Conservation (phyloP, 2,329 filamentous ascomycete species). For the Aspergillus sp. region DNA sequence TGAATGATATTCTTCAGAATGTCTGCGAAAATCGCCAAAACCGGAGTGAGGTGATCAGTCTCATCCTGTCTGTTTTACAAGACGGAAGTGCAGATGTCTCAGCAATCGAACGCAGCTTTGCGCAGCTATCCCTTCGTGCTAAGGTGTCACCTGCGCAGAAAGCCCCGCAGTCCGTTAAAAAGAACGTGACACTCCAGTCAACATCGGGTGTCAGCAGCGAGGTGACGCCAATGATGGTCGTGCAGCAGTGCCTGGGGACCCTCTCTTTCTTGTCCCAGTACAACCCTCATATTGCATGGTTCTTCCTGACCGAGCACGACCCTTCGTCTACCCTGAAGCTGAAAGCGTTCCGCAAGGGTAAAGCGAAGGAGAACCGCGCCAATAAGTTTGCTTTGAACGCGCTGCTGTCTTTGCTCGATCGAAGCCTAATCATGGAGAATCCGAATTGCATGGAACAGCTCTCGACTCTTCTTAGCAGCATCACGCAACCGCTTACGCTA, state of each 20-base stretch:
- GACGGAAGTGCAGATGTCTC: slow-evolving; percentile 89
- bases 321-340: slow-evolving; percentile 67
- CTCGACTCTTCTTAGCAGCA: slow-evolving; percentile 74
- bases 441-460: slow-evolving; percentile 93
- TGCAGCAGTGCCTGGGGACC: slow-evolving; percentile 86
- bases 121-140: slow-evolving; percentile 81
- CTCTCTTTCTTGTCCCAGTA: slow-evolving; percentile 74
- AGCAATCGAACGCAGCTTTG: slow-evolving; percentile 91
- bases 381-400: slow-evolving; percentile 89
- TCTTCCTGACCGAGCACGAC: slow-evolving; percentile 94
- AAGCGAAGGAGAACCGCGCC: slow-evolving; percentile 73
- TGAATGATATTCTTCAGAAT: slow-evolving; percentile 81
- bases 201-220: slow-evolving; percentile 59
- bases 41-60: slow-evolving; percentile 84
- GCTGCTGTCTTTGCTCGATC: slow-evolving; percentile 74
- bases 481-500: slow-evolving; percentile 75
- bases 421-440: slow-evolving; percentile 93
- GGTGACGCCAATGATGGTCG: slow-evolving; percentile 85
- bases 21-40: slow-evolving; percentile 97
- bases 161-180: slow-evolving; percentile 72
- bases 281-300: slow-evolving; percentile 76
- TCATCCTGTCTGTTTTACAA: slow-evolving; percentile 84
- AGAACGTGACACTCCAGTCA: slow-evolving; percentile 55
- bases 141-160: slow-evolving; percentile 70
- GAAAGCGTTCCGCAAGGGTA: slow-evolving; percentile 70